Evolutionary conservation across 2,329 filamentous ascomycete species (phyloP).

Genomic region (Aspergillus clavatus): DNA sequence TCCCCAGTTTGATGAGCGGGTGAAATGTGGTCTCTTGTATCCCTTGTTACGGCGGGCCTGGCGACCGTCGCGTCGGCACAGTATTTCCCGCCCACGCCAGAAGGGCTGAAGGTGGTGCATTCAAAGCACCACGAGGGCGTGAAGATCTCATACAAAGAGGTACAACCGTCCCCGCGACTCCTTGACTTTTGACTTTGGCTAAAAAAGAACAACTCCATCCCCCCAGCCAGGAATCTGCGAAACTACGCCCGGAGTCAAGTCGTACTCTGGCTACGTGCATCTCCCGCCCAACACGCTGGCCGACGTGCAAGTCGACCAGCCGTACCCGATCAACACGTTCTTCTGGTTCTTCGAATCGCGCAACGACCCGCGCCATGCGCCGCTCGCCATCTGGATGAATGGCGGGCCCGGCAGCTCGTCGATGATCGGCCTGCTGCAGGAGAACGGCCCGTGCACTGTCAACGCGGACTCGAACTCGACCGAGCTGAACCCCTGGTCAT

Average conservation of each 20-base stretch:
- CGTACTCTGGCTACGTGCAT: constrained; percentile 58
- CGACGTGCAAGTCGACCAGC: constrained; percentile 41
- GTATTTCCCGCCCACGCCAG: constrained; percentile 40
- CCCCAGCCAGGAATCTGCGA: constrained; percentile 50
- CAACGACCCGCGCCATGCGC: constrained; percentile 49
- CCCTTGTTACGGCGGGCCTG: constrained; percentile 13
- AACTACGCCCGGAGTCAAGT: constrained; percentile 51
- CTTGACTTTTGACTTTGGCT: constrained; percentile 3
- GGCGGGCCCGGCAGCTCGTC: constrained; percentile 57
- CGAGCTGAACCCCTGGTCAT: constrained; percentile 55
- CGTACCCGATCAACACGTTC: constrained; percentile 59
- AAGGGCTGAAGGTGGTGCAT: constrained; percentile 38
- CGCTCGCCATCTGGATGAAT: constrained; percentile 59
- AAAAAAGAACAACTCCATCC: neutral
- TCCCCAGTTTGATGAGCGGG: no score
- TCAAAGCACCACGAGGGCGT: constrained; percentile 43
- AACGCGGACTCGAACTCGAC: constrained; percentile 50
- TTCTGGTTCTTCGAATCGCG: constrained; percentile 62
- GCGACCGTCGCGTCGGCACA: constrained; percentile 22
- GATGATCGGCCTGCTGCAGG: constrained; percentile 53
- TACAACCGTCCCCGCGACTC: no score
- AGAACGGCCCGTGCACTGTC: constrained; percentile 51
- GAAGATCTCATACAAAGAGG: constrained; percentile 45
- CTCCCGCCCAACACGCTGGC: constrained; percentile 46
- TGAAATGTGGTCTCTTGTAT: constrained; percentile 12